Evolutionary conservation across 345 rosid species (phyloP).

Genomic region (Citrus reticulata): DNA sequence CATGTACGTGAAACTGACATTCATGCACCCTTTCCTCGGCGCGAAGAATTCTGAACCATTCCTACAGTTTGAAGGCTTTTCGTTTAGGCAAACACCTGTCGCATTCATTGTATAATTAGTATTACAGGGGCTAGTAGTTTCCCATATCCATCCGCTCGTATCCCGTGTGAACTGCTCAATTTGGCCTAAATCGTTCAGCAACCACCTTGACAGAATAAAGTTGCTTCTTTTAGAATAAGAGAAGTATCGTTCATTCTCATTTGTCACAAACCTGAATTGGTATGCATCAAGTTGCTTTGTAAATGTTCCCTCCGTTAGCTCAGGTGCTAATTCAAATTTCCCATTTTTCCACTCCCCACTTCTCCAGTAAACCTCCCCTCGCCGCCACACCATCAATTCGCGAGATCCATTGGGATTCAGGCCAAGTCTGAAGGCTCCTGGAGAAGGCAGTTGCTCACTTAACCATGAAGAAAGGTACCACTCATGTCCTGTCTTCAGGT

Average conservation of each 20-base stretch:
- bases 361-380: conserved; percentile 46
- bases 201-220: conserved; percentile 40
- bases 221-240: conserved; percentile 32
- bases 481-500: conserved; percentile 40
- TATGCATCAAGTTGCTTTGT: conserved; percentile 13
- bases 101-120: conserved; percentile 29
- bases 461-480: conserved; percentile 50
- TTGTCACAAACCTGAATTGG: conserved; percentile 36
- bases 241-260: conserved; percentile 44
- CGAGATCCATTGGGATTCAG: conserved; percentile 36
- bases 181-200: conserved; percentile 42
- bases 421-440: conserved; percentile 64
- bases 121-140: conserved; percentile 27
- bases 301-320: conserved; percentile 17
- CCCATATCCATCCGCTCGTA: conserved; percentile 21
- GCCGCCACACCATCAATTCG: conserved; percentile 52
- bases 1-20: conserved; percentile 16
- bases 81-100: conserved; percentile 40
- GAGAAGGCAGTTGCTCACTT: conserved; percentile 36
- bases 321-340: conserved; percentile 32
- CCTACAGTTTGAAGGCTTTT: conserved; percentile 46
- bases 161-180: conserved; percentile 32
- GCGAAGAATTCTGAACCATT: conserved; percentile 36
- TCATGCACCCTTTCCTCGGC: conserved; percentile 44
- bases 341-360: conserved; percentile 48